Base-by-base conservation (phyloP, 140 eudicot species). In the Oenanthe javanica region DNA sequence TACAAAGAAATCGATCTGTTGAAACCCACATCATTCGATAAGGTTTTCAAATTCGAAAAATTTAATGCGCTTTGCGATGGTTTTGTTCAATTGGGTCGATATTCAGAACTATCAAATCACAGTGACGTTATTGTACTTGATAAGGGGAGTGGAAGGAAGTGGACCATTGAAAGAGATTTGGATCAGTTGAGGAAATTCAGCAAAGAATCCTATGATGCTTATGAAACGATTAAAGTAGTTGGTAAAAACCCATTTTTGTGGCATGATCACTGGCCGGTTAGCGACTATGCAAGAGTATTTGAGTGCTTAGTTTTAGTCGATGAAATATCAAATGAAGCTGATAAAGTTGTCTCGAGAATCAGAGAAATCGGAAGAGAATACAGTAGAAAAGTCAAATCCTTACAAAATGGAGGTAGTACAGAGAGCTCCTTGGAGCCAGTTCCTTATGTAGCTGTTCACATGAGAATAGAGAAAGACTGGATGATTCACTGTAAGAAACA, bases 381-480 rank as follows among this genome's bases (percentile, higher is more conserved):
- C 6, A 78, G 51, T 47, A 81, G 73, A 40, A 81, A 76, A 74
- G 8, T 0, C n/a, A 81, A 69, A 36, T 45, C 70, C 2, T n/a
- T 36, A 5, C 69, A 70, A 51, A 83, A 81, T 61, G 81, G 57
- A 59, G 78, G 21, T 3, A 8, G 78, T n/a, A 27, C 9, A 3
- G 81, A 47, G 18, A 70, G 76, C 51, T 16, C 71, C 1, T 43
- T 47, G 21, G 81, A 74, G 51, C 77, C 76, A n/a, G 82, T 79
- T n/a, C 87, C 90, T 42, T 93, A 86, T 69, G 83, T 93, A 70
- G 97, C 98, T 0, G 95, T 93, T 36, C 98, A 93, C 78, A 91
- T 93, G 98, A 88, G 98, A 52, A 91, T 93, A 27, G 98, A 93
- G 79, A 93, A 88, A 61, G 98, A 91, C 49, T 91, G 98, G 98